phyloP scores from a whole-genome alignment of 108 stramenopile species.

The Conticribra guillardii region DNA sequence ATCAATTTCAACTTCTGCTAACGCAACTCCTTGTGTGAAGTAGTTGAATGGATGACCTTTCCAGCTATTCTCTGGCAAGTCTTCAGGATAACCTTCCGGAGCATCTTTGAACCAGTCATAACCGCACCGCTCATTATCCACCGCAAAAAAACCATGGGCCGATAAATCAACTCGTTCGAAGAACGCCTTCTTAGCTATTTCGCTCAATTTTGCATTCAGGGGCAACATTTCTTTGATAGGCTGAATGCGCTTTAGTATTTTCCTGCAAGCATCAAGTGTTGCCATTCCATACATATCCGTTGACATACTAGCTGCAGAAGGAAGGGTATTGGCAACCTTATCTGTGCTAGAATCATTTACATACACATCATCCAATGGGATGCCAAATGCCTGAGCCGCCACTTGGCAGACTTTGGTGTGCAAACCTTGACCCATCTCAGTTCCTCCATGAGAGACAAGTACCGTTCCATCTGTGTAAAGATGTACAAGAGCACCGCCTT shows the following conservation, averaged over 20 bases:
- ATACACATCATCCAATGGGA: conserved; percentile 83
- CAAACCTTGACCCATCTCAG: conserved; percentile 97
- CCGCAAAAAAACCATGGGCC: conserved; percentile 93
- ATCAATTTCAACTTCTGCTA: conserved; percentile 92
- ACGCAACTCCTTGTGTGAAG: conserved; percentile 93
- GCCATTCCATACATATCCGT: conserved; percentile 98
- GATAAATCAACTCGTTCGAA: conserved; percentile 87
- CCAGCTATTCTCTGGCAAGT: conserved; percentile 84
- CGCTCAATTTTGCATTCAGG: conserved; percentile 58
- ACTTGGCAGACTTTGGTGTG: conserved; percentile 96
- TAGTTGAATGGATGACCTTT: conserved; percentile 93
- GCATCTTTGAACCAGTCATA: conserved; percentile 80
- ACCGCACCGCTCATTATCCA: conserved; percentile 76
- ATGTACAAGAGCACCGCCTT: conserved; percentile 94
- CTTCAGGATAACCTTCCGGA: conserved; percentile 72
- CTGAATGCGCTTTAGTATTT: conserved; percentile 81
- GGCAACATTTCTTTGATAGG: conserved; percentile 84
- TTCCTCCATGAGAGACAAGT: conserved; percentile 93
- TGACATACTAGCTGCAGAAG: conserved; percentile 92
- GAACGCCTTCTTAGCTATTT: conserved; percentile 83
- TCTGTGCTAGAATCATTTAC: conserved; percentile 93
- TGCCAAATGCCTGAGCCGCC: conserved; percentile 92
- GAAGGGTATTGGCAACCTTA: conserved; percentile 89
- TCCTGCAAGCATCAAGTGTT: conserved; percentile 91
- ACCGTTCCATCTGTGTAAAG: conserved; percentile 94